These are phyloP conservation scores for Penicillium ochrochloron DNA, from an alignment of 495 filamentous ascomycete species.

Conservation along the genomic window DNA sequence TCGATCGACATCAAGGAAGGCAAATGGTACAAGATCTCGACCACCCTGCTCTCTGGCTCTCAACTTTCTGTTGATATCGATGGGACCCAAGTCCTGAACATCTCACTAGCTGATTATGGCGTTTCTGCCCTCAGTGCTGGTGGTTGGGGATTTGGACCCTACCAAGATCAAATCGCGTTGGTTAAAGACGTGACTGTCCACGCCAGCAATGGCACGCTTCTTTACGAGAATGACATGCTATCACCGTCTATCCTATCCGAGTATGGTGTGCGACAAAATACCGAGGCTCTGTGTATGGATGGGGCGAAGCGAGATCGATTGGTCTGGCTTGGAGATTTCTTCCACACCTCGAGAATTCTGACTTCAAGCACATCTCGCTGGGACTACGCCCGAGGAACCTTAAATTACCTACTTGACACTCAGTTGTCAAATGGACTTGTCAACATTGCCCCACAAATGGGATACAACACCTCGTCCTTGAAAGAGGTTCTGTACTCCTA, in stretches of 20 bases:
- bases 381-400: slow-evolving; percentile 25
- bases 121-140: slow-evolving; percentile 19
- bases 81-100: slow-evolving; percentile 3
- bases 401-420: slow-evolving; percentile 5
- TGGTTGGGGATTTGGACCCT: slow-evolving; percentile 42
- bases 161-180: slow-evolving; percentile 35
- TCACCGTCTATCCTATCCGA: slow-evolving; percentile 28
- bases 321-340: slow-evolving; percentile 32
- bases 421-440: slow-evolving; percentile 16
- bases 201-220: slow-evolving; percentile 31
- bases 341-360: slow-evolving; percentile 28
- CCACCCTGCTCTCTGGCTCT: slow-evolving; percentile 4
- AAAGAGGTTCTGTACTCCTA: slow-evolving; percentile 18
- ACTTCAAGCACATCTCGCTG: slow-evolving; percentile 33
- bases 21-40: slow-evolving; percentile 17
- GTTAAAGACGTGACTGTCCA: slow-evolving; percentile 37
- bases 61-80: slow-evolving; percentile 14
- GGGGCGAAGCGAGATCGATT: slow-evolving; percentile 37
- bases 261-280: slow-evolving; percentile 30
- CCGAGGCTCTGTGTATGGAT: slow-evolving; percentile 31
- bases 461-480: slow-evolving; percentile 12
- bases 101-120: slow-evolving; percentile 1
- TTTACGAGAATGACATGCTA: slow-evolving; percentile 35
- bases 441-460: slow-evolving; percentile 21
- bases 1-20: slow-evolving; percentile 14